A percentile compares a stretch with the other conserved stretches of the same genome.
These are phyloP conservation scores for Pyrenophora teres DNA, from an alignment of 2,329 filamentous ascomycete genomes.

Conservation along the genomic window DNA sequence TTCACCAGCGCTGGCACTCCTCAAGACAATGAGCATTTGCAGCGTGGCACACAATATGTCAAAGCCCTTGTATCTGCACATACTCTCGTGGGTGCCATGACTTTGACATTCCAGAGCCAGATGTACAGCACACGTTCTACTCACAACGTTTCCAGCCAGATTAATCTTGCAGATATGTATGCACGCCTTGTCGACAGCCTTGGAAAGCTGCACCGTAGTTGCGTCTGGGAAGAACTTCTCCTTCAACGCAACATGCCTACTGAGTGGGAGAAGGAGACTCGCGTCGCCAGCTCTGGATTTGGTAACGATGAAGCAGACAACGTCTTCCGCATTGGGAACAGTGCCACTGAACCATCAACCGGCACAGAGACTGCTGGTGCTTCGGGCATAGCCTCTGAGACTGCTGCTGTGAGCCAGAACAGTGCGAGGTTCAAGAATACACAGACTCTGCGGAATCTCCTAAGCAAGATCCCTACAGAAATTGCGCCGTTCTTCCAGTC, in stretches of 20 bases:
- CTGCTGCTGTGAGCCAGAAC: constrained; percentile 27
- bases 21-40: constrained; percentile 45
- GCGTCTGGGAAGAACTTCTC: constrained; percentile 82
- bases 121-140: constrained; percentile 67
- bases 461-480: constrained; percentile 77
- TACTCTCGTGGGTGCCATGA: constrained; percentile 74
- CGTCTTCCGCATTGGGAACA: constrained; percentile 43
- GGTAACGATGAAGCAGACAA: constrained; percentile 48
- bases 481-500: constrained; percentile 87
- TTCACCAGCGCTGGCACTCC: constrained; percentile 52
- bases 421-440: constrained; percentile 71
- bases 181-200: constrained; percentile 73
- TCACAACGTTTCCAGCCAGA: constrained; percentile 68
- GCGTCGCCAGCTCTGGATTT: constrained; percentile 48
- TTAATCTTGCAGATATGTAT: constrained; percentile 88
- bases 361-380: constrained; percentile 19
- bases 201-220: constrained; percentile 76
- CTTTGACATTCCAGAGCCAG: constrained; percentile 70
- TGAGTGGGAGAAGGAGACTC: constrained; percentile 61
- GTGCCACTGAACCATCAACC: constrained; percentile 24
- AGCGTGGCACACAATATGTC: constrained; percentile 73
- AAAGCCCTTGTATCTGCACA: constrained; percentile 80
- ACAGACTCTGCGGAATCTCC: constrained; percentile 72
- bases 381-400: constrained; percentile 10
- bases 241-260: constrained; percentile 75